Percentiles rank a stretch among this genome's conserved stretches.
Conservation (phyloP, 1,284 basidiomycete species). For the Golubevia sp. region DNA sequence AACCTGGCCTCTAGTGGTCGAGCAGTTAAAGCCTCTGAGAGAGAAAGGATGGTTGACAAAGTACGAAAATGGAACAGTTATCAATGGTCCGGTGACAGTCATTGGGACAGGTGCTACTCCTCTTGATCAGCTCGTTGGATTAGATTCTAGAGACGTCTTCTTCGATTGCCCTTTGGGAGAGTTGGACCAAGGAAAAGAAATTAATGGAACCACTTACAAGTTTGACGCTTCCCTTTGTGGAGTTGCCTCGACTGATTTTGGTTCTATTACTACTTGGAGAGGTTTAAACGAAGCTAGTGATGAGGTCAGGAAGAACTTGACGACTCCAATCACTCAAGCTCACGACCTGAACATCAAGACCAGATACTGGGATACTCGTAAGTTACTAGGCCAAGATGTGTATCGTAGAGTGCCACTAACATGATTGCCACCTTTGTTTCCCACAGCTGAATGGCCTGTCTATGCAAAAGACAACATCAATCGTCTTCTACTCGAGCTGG, state of each 20-base stretch:
- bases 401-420: background rate
- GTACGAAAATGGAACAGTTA: slow-evolving; percentile 22
- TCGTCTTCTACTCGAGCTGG: slow-evolving; percentile 12
- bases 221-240: slow-evolving; percentile 21
- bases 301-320: slow-evolving; percentile 8
- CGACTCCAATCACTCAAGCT: slow-evolving; percentile 14
- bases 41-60: slow-evolving; percentile 20
- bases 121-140: slow-evolving; percentile 8
- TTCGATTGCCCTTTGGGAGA: slow-evolving; percentile 18
- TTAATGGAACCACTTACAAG: slow-evolving; percentile 11
- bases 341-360: slow-evolving; percentile 14
- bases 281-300: slow-evolving; percentile 15
- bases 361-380: slow-evolving; percentile 23
- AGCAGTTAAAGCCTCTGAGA: slow-evolving; percentile 15
- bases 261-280: slow-evolving; percentile 1
- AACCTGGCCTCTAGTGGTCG: slow-evolving; percentile 12
- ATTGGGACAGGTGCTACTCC: slow-evolving; percentile 29
- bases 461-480: slow-evolving; percentile 18
- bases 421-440: background rate
- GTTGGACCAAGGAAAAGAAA: slow-evolving; percentile 4
- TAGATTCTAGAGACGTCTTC: slow-evolving; percentile 18
- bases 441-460: slow-evolving; percentile 14
- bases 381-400: background rate
- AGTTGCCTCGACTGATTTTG: slow-evolving; percentile 13
- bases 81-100: slow-evolving; percentile 17